Evolutionary conservation across 768 basidiomycete species (phyloP).

Genomic region (Suillus subluteus): DNA sequence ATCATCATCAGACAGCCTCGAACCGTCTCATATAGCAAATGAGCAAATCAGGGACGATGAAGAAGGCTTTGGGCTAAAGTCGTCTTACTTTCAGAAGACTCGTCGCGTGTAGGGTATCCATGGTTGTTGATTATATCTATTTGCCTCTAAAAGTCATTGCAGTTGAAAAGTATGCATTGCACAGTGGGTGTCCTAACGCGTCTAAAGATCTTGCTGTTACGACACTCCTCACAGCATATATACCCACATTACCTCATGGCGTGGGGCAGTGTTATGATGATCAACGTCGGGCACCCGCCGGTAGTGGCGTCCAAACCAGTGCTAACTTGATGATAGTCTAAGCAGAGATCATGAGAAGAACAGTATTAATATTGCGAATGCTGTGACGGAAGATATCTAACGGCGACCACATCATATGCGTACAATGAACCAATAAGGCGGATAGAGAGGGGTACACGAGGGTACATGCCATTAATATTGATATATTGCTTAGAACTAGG

Average conservation of each 20-base stretch:
- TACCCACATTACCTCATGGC: background rate
- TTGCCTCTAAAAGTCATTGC: background rate
- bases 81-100: background rate
- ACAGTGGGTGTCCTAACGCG: background rate
- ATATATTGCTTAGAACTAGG: background rate
- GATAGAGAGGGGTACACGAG: background rate
- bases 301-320: background rate
- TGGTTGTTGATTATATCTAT: background rate
- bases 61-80: conserved; percentile 1
- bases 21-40: background rate
- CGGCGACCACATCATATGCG: background rate
- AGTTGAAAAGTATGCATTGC: background rate
- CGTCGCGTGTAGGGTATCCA: background rate
- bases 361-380: conserved; percentile 2
- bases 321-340: background rate
- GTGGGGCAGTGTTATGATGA: background rate
- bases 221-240: background rate
- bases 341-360: conserved; percentile 6
- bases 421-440: background rate
- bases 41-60: background rate
- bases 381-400: conserved; percentile 2
- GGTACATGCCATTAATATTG: background rate
- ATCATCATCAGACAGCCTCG: background rate
- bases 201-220: background rate
- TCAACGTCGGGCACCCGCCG: background rate